A percentile compares a stretch with the other conserved stretches of the same genome.
Conservation (phyloP, 805 yeast species). For the Yamadazyma kitorensis region DNA sequence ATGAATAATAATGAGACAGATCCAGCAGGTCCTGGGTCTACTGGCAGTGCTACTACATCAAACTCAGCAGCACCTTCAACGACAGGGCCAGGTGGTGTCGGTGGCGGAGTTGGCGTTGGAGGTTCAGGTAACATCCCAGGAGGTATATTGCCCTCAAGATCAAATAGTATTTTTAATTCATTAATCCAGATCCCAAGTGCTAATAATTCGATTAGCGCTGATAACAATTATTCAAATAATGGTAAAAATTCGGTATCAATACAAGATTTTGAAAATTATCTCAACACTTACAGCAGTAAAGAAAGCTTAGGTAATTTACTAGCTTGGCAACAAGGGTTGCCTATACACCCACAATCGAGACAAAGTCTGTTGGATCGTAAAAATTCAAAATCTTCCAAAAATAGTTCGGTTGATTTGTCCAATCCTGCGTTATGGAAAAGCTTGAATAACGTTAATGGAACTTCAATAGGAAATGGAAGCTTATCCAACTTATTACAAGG, state of each 20-base stretch:
- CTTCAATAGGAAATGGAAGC: slow-evolving; percentile 26
- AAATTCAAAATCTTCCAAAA: slow-evolving; percentile 21
- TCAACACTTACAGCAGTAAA: slow-evolving; percentile 19
- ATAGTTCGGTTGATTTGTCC: slow-evolving; percentile 25
- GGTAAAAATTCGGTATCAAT: slow-evolving; percentile 14
- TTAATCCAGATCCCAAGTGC: slow-evolving; percentile 36
- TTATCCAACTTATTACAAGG: slow-evolving; percentile 32
- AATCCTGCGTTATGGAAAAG: slow-evolving; percentile 23
- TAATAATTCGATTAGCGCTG: slow-evolving; percentile 33
- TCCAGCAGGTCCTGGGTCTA: slow-evolving; percentile 12
- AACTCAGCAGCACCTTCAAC: slow-evolving; percentile 7
- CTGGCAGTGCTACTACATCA: slow-evolving; percentile 4
- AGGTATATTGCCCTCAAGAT: slow-evolving; percentile 23
- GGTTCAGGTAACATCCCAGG: background rate
- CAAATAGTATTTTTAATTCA: slow-evolving; percentile 39
- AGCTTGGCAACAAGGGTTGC: slow-evolving; percentile 24
- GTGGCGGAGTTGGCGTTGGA: too few relatives aligned
- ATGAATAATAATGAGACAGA: slow-evolving; percentile 4
- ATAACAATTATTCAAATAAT: slow-evolving; percentile 14
- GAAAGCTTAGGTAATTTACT: slow-evolving; percentile 31
- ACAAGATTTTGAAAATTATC: slow-evolving; percentile 32
- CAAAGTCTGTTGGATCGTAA: slow-evolving; percentile 15
- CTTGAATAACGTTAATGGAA: slow-evolving; percentile 17
- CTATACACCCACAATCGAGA: slow-evolving; percentile 10
- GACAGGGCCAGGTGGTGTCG: slow-evolving; percentile 1